These are phyloP conservation scores for Croton laevigatus DNA, from an alignment of 441 rosid genomes.

Conservation along the genomic window DNA sequence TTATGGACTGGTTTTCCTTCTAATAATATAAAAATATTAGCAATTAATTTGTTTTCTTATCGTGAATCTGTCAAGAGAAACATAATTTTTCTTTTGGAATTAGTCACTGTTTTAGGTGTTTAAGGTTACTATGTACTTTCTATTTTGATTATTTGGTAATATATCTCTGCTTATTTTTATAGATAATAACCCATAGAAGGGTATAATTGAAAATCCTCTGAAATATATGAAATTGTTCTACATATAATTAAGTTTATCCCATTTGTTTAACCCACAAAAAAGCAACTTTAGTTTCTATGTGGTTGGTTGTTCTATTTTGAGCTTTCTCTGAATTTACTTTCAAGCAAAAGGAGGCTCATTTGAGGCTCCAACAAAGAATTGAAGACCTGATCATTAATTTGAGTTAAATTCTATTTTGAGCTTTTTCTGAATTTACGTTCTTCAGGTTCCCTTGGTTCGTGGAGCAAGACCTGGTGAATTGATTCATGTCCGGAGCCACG, in stretches of 20 bases:
- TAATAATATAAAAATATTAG: no score
- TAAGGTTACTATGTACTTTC: neutral
- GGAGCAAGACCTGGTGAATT: conserved; percentile 21
- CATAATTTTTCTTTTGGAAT: neutral
- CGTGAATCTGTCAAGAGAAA: neutral
- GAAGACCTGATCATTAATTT: neutral
- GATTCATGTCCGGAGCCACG: conserved; percentile 23
- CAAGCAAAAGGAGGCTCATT: no score
- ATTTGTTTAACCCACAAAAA: neutral
- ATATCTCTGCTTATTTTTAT: conserved; percentile 1
- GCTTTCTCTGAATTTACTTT: no score
- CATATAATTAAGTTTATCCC: neutral
- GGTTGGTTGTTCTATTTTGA: neutral
- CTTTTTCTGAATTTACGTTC: conserved; percentile 10
- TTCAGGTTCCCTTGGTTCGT: conserved; percentile 32
- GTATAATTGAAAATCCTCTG: neutral
- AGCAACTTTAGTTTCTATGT: neutral
- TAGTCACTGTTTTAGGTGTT: neutral
- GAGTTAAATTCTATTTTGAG: neutral
- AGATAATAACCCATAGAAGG: neutral
- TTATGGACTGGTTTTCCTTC: no score
- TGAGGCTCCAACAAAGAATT: neutral
- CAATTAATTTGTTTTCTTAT: no score
- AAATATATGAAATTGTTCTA: neutral
- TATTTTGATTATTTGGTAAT: neutral